phyloP scores from a whole-genome alignment of 208 protist genomes.

The Acanthamoeba royreba region DNA sequence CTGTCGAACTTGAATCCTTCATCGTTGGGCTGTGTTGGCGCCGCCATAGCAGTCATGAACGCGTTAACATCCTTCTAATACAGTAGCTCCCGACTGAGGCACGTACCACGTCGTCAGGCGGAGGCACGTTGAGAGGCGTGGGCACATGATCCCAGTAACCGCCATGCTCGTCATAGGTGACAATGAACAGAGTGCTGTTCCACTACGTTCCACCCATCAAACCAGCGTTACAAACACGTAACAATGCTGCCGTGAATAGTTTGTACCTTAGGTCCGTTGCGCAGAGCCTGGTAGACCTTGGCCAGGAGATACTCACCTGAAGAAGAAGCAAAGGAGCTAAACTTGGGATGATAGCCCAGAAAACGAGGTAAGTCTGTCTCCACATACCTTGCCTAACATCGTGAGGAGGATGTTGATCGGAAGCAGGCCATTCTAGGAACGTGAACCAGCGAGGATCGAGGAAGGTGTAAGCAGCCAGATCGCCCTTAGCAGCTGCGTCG shows the following conservation, averaged over 20 bases:
- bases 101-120: constrained; percentile 28
- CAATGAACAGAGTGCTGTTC: constrained; percentile 70
- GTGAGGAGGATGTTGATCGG: constrained; percentile 58
- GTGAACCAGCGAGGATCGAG: constrained; percentile 37
- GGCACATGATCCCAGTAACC: constrained; percentile 73
- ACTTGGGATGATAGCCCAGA: not conserved
- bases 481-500: not conserved
- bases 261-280: not conserved
- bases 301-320: not conserved
- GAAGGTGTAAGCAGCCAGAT: constrained; percentile 40
- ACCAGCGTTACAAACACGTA: constrained; percentile 48
- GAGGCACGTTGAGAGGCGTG: constrained; percentile 46
- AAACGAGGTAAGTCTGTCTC: not conserved
- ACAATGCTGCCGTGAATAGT: constrained; percentile 14
- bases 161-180: constrained; percentile 72
- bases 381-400: not conserved
- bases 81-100: not conserved
- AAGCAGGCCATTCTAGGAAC: not conserved
- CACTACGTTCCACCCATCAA: not conserved
- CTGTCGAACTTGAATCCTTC: constrained; percentile 61
- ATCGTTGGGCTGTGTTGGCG: not conserved
- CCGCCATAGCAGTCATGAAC: not conserved
- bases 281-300: not conserved
- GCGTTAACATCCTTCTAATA: not conserved
- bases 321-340: not conserved